A percentile compares a stretch with the other conserved stretches of the same genome.
phyloP scores from a whole-genome alignment of 2,329 filamentous ascomycete genomes.

The Alternaria atra region DNA sequence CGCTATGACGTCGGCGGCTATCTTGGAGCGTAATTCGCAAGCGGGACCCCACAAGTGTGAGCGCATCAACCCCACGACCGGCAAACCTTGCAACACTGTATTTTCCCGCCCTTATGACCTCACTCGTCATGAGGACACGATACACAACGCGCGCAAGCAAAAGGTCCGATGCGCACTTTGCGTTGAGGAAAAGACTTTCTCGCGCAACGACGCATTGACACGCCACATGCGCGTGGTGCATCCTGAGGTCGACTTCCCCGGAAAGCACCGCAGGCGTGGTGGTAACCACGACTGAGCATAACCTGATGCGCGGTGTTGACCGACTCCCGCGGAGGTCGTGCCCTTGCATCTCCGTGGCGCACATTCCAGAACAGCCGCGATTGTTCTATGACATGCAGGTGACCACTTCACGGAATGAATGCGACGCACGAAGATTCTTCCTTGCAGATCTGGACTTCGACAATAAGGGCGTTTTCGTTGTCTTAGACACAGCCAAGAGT shows the following conservation, averaged over 20 bases:
- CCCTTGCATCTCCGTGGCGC: conserved; percentile 15
- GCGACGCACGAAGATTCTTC: conserved; percentile 20
- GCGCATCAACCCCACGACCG: conserved; percentile 91
- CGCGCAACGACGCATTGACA: conserved; percentile 91
- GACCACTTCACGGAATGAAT: conserved; percentile 6
- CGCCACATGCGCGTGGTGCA: conserved; percentile 95
- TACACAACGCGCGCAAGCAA: conserved; percentile 92
- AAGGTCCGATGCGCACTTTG: conserved; percentile 94
- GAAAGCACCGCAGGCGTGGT: conserved; percentile 63
- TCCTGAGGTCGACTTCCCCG: conserved; percentile 84
- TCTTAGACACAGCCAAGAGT: not conserved
- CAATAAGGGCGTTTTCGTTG: not conserved
- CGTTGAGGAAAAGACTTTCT: conserved; percentile 97
- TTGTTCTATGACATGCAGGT: conserved; percentile 23
- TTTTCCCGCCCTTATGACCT: conserved; percentile 97
- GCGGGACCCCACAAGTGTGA: conserved; percentile 93
- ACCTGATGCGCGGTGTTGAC: conserved; percentile 21
- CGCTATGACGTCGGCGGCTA: conserved; percentile 63
- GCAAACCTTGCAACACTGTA: conserved; percentile 91
- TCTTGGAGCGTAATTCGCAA: conserved; percentile 78
- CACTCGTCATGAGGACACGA: conserved; percentile 95
- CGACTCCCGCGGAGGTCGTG: conserved; percentile 22
- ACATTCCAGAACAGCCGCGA: conserved; percentile 37
- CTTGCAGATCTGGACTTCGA: conserved; percentile 4
- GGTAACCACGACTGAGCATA: conserved; percentile 47